Percentiles rank a stretch among this genome's conserved stretches.
These are phyloP conservation scores for Physcia stellaris DNA, from an alignment of 495 filamentous ascomycete genomes.

Conservation along the genomic window DNA sequence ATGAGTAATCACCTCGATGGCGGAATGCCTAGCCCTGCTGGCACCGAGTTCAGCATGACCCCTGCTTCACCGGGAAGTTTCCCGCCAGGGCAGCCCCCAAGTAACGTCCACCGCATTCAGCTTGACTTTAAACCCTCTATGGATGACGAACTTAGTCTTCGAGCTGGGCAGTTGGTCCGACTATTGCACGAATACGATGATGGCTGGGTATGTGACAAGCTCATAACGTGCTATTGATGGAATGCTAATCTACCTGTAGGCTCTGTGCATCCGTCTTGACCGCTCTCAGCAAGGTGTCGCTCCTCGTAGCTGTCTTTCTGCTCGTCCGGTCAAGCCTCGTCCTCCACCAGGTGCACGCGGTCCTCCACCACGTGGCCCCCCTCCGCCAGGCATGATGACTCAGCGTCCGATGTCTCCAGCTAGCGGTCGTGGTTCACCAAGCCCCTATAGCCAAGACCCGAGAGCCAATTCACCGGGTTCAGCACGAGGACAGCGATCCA, in stretches of 20 bases:
- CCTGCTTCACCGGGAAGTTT: conserved; percentile 35
- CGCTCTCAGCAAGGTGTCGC: conserved; percentile 84
- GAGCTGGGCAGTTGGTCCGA: conserved; percentile 66
- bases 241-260: conserved; percentile 29
- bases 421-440: conserved; percentile 24
- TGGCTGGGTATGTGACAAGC: conserved; percentile 63
- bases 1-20: too few species aligned
- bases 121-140: conserved; percentile 89
- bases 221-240: neutral
- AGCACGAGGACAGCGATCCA: conserved; percentile 28
- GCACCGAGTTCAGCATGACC: conserved; percentile 43
- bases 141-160: conserved; percentile 77
- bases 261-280: conserved; percentile 83
- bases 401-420: conserved; percentile 33
- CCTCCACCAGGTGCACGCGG: conserved; percentile 33
- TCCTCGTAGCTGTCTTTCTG: conserved; percentile 85
- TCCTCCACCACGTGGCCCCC: conserved; percentile 28
- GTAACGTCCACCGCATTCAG: conserved; percentile 76
- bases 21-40: conserved; percentile 41
- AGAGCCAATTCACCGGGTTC: conserved; percentile 27
- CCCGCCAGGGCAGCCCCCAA: conserved; percentile 33
- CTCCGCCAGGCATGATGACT: conserved; percentile 36
- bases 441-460: conserved; percentile 24
- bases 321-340: conserved; percentile 82
- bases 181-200: conserved; percentile 96